Evolutionary conservation across 495 filamentous ascomycete genomes (phyloP), one percentile per base, ranked within the genome.

Genomic region (Annulohypoxylon stygium): DNA sequence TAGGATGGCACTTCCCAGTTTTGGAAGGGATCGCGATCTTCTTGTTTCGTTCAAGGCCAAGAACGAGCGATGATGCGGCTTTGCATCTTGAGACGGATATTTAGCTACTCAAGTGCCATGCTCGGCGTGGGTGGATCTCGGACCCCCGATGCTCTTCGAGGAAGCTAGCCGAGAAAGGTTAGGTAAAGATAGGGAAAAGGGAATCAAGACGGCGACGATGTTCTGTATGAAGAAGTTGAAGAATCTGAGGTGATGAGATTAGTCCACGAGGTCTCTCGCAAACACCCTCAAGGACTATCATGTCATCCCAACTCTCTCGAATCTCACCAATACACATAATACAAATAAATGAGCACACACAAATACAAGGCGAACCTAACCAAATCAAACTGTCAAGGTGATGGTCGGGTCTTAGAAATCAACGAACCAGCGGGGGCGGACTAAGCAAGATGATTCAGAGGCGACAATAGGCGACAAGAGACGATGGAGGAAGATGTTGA

Each of bases 1-100:
- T 5, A 16, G 18, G 61, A 75, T 75, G 65, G 65, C 69, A 75
- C 73, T 75, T 75, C 73, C 73, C 73, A 58, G 41, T 69, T 75
- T 48, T 14, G 73, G 73, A 72, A 75, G 68, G 25, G 60, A 75
- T 72, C 73, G 65, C 65, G 69, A 66, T 68, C 33, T 61, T 53
- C 50, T 43, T 25, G 26, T 68, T 41, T 63, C 34, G 37, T 53
- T 48, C 36, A 23, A 51, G 34, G 69, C 68, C 69, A 71, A 75
- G 69, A 69, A 33, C 12, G 34, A 70, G 61, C 59, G 65, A 75
- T 61, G 72, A 75, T 26, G 64, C 69, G 33, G 45, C 61, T 57
- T 51, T 55, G 65, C 41, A 75, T 47, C 64, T 65, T 36, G 57
- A 47, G 65, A 50, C 37, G 60, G 43, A 48, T 54, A 48, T 45